These are phyloP conservation scores for Arbutus unedo DNA, from an alignment of 148 eudicot genomes.

Conservation along the genomic window DNA sequence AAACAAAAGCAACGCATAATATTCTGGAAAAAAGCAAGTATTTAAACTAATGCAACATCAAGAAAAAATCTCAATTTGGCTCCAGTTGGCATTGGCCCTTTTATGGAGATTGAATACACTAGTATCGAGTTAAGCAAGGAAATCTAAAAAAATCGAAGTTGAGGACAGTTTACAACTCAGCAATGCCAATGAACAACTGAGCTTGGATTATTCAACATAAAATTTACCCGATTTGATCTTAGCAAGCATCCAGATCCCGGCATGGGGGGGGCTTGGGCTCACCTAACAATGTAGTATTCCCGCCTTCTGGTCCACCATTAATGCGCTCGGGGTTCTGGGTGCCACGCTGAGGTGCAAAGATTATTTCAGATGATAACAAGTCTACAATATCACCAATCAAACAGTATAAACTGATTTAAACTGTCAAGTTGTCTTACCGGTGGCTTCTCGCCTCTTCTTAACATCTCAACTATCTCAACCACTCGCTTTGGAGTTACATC, in stretches of 20 bases:
- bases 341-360: constrained; percentile 54
- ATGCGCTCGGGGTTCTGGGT: constrained; percentile 70
- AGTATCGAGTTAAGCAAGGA: constrained; percentile 9
- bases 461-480: constrained; percentile 80
- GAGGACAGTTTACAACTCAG: constrained; percentile 15
- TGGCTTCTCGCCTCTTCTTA: constrained; percentile 85
- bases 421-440: constrained; percentile 52
- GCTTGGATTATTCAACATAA: constrained; percentile 36
- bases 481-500: constrained; percentile 79
- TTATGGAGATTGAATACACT: neutral
- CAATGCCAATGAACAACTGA: constrained; percentile 13
- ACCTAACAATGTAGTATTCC: constrained; percentile 71
- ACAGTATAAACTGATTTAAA: neutral
- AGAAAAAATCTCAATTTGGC: neutral
- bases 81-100: neutral
- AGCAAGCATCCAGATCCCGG: constrained; percentile 91
- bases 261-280: constrained; percentile 93
- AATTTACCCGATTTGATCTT: constrained; percentile 16
- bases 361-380: neutral
- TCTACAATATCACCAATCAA: neutral
- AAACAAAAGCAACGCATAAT: neutral
- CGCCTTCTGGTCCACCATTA: constrained; percentile 75
- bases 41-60: neutral
- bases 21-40: neutral
- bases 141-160: constrained; percentile 3